Conservation (phyloP, 2,329 filamentous ascomycete genomes). For the Fusarium annulatum region DNA sequence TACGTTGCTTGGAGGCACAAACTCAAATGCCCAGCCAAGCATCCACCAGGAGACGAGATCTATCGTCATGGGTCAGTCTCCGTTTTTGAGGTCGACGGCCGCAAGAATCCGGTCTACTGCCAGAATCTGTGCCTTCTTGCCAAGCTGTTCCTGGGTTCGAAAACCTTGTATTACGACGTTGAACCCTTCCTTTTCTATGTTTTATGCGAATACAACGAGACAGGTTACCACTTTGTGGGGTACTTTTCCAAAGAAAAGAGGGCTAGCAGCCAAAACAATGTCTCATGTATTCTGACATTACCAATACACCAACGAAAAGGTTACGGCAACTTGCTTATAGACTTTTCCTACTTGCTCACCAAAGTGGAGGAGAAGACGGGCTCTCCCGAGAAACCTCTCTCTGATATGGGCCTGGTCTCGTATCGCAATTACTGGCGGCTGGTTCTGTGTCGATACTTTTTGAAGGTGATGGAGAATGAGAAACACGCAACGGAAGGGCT, state of each 20-base stretch:
- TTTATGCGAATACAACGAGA: slow-evolving; percentile 91
- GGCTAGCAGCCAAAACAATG: slow-evolving; percentile 93
- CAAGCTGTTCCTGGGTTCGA: slow-evolving; percentile 97
- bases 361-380: slow-evolving; percentile 93
- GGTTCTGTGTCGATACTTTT: slow-evolving; percentile 84
- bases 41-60: slow-evolving; percentile 97
- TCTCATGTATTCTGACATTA: slow-evolving; percentile 94
- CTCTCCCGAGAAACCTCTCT: slow-evolving; percentile 95
- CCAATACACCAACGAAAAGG: slow-evolving; percentile 98
- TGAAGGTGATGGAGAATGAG: slow-evolving; percentile 57
- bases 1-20: slow-evolving; percentile 99
- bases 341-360: slow-evolving; percentile 97
- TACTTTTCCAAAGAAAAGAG: slow-evolving; percentile 99
- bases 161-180: slow-evolving; percentile 97
- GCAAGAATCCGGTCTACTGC: slow-evolving; percentile 98
- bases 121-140: slow-evolving; percentile 96
- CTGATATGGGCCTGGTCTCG: slow-evolving; percentile 96
- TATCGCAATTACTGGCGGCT: slow-evolving; percentile 98
- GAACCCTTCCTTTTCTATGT: slow-evolving; percentile 98
- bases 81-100: slow-evolving; percentile 97
- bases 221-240: slow-evolving; percentile 96
- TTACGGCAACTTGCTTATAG: slow-evolving; percentile 95
- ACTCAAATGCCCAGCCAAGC: slow-evolving; percentile 94
- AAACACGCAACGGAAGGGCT: slow-evolving; percentile 59
- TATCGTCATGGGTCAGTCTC: slow-evolving; percentile 92